These are phyloP conservation scores for Wickerhamomyces rabaulensis DNA, from an alignment of 805 yeast species.

Conservation along the genomic window DNA sequence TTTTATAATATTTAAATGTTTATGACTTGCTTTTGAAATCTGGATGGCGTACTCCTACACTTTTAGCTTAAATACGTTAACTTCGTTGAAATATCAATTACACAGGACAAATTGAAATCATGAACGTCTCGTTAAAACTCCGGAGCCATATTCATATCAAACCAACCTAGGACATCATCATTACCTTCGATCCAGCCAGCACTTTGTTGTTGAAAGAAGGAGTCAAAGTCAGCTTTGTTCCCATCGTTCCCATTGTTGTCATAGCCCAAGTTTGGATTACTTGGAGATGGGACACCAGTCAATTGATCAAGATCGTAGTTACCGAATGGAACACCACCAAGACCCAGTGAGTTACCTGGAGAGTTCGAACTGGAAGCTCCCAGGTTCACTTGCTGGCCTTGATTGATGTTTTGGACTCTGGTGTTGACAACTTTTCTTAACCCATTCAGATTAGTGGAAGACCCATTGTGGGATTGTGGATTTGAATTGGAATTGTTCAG, in stretches of 20 bases:
- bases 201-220: constrained; percentile 75
- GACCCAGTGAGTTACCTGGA: not conserved
- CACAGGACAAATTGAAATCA: not conserved
- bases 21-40: not conserved
- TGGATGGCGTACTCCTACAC: no score
- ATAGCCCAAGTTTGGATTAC: constrained; percentile 5
- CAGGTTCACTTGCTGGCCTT: not conserved
- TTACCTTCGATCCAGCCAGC: constrained; percentile 82
- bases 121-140: constrained; percentile 38
- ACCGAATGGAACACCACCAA: not conserved
- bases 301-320: constrained; percentile 14
- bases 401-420: constrained; percentile 5
- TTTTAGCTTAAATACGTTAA: not conserved
- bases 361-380: constrained; percentile 4
- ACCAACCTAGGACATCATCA: constrained; percentile 93
- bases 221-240: constrained; percentile 36
- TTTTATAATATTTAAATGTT: no score
- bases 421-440: constrained; percentile 15
- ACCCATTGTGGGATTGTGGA: not conserved
- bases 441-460: constrained; percentile 1
- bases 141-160: constrained; percentile 73
- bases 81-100: not conserved
- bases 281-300: constrained; percentile 9
- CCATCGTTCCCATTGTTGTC: constrained; percentile 19
- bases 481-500: not conserved